Evolutionary conservation across 2,329 filamentous ascomycete species (phyloP), one percentile per base, ranked within the genome.

Genomic region (Zarea fungicola): DNA sequence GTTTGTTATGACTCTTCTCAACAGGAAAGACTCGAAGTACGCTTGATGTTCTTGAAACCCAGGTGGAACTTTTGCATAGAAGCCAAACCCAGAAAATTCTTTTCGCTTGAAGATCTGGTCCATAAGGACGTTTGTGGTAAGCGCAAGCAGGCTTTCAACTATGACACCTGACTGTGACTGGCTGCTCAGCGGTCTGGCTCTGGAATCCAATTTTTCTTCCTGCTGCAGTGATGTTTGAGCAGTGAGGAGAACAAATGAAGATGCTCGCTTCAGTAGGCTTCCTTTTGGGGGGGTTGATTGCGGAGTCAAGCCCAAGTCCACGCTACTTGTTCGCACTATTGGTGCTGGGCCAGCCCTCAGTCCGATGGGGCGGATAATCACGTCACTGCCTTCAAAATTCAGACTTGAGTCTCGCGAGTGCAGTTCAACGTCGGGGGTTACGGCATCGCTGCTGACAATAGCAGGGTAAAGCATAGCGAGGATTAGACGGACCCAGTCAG

Each of bases 1-100:
- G 25, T 86, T 81, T 3, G 82, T 77, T 39, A 96, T 78, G 0
- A 87, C 83, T 55, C 85, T 85, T 23, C 84, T 81, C 18, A 97
- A 72, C 3, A 97, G 72, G 61, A 91, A 96, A 0, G 93, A 95
- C 62, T 95, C 89, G 56, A 99, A 96, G 63, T 91, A 95, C 0
- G 90, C 89, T 60, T 96, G 91, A 57, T 97, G 90, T 62, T 97
- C 93, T 56, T 92, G 82, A 60, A 95, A 96, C 0, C 92, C 91
- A 1, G 93, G 89, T 2, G 95, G 93, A 0, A 92, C 86, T 63
- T 93, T 96, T 46, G 88, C 72, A 60, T 89, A 95, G 9, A 99
- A 70, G 0, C 85, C 84, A 46, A 99, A 87, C 0, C 93, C 92
- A 3, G 85, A 76, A 61, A 97, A 99, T 46, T 99, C 93, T 62